Conservation (phyloP, 2,329 filamentous ascomycete genomes). For the Didymella exigua region DNA sequence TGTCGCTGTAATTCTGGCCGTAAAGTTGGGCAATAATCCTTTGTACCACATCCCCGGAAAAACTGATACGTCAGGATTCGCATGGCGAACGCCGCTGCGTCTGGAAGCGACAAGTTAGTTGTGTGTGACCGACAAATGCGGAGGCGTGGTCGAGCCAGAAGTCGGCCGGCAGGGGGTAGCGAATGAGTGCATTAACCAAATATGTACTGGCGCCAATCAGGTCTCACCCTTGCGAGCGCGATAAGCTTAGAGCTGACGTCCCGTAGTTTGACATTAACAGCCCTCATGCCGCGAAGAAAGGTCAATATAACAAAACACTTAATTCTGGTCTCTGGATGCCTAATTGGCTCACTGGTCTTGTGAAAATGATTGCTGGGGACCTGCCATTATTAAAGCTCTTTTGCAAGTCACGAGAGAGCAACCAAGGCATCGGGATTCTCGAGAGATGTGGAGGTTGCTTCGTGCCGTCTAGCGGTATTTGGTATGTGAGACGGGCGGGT, state of each 20-base stretch:
- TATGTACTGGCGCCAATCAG: not conserved
- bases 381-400: too few species aligned
- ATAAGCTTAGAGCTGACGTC: not conserved
- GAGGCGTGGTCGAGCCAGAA: slow-evolving; percentile 8
- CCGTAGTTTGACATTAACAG: not conserved
- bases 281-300: too few species aligned
- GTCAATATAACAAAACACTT: too few species aligned
- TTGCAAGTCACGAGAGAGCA: too few species aligned
- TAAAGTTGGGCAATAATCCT: not conserved
- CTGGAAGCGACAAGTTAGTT: not conserved
- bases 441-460: not conserved
- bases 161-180: slow-evolving; percentile 8
- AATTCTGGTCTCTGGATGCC: too few species aligned
- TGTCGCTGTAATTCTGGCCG: not conserved
- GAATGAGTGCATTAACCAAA: not conserved
- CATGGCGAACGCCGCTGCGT: slow-evolving; percentile 1
- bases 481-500: not conserved
- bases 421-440: not conserved
- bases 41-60: not conserved
- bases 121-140: slow-evolving; percentile 1
- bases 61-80: slow-evolving; percentile 4
- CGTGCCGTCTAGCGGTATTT: not conserved
- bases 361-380: too few species aligned
- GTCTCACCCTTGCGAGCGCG: not conserved
- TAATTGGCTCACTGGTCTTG: too few species aligned